Evolutionary conservation across 208 protist genomes (phyloP).

Genomic region (Trypanosoma cruzi): DNA sequence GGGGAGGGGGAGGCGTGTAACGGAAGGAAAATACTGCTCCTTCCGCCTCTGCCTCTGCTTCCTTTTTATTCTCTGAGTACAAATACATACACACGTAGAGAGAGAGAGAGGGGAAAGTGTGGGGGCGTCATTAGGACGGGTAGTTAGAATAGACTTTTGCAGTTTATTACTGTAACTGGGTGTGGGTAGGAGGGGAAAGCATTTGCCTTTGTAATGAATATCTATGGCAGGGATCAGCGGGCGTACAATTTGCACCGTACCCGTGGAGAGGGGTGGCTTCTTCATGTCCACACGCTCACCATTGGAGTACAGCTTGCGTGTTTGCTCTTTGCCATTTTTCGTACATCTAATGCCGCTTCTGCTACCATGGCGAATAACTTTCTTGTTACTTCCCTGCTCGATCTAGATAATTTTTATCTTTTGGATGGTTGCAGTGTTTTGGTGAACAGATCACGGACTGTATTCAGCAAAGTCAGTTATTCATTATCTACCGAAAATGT

Average conservation of each 20-base stretch:
- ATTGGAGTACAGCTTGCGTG: constrained; percentile 67
- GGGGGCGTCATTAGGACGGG: neutral
- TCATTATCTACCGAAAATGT: constrained; percentile 53
- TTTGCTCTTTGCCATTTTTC: constrained; percentile 62
- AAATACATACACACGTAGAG: neutral
- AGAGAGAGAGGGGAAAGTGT: neutral
- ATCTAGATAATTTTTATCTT: constrained; percentile 39
- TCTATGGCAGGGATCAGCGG: constrained; percentile 86
- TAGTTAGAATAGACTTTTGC: neutral
- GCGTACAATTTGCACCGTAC: constrained; percentile 73
- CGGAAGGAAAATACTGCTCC: too few relatives aligned
- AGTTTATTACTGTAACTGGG: neutral
- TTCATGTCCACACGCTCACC: constrained; percentile 55
- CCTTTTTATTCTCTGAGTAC: neutral
- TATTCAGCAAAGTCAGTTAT: constrained; percentile 65
- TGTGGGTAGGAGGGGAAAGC: neutral
- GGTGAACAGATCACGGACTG: constrained; percentile 37
- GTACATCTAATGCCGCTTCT: constrained; percentile 33
- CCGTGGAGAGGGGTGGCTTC: constrained; percentile 62
- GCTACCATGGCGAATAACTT: constrained; percentile 71
- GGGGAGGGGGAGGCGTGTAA: too few relatives aligned
- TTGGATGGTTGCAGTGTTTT: constrained; percentile 34
- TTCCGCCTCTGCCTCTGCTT: too few relatives aligned
- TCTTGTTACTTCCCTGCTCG: constrained; percentile 43
- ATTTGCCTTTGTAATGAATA: constrained; percentile 64